Evolutionary conservation across 495 filamentous ascomycete genomes (phyloP).

Genomic region (Thermochaetoides thermophila): DNA sequence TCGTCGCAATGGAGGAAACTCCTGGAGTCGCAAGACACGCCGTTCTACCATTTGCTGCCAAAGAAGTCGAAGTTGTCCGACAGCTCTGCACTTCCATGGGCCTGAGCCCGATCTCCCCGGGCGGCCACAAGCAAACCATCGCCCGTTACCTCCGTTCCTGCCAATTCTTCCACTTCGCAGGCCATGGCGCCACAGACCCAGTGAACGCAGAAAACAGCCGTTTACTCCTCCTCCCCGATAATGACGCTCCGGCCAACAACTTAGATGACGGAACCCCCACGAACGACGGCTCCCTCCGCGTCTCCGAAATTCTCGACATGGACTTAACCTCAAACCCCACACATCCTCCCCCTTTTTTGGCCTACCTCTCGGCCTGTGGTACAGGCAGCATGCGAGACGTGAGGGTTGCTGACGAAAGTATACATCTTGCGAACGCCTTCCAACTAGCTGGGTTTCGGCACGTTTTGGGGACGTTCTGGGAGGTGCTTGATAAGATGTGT

Average conservation of each 20-base stretch:
- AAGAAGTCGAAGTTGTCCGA: neutral
- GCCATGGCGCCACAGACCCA: neutral
- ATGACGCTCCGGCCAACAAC: neutral
- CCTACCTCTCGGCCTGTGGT: conserved; percentile 16
- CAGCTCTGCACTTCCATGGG: neutral
- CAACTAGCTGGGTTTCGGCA: conserved; percentile 26
- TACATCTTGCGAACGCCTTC: conserved; percentile 21
- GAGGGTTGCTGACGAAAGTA: conserved; percentile 17
- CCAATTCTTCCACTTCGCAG: neutral
- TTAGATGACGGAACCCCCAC: neutral
- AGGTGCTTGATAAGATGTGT: neutral
- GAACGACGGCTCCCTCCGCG: neutral
- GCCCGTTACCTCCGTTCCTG: neutral
- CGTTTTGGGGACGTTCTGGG: conserved; percentile 22
- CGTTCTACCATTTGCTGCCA: neutral
- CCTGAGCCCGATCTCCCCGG: neutral
- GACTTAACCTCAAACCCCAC: neutral
- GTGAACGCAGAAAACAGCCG: neutral
- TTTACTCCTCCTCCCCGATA: neutral
- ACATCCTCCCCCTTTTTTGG: conserved; percentile 8
- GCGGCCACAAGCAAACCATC: neutral
- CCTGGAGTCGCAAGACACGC: neutral
- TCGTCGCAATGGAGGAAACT: neutral
- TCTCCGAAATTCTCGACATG: neutral
- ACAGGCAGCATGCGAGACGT: conserved; percentile 12